Percentiles rank a stretch among this genome's conserved stretches.
These are phyloP conservation scores for Fusarium nanum DNA, from an alignment of 2,329 filamentous ascomycete genomes.

Conservation along the genomic window DNA sequence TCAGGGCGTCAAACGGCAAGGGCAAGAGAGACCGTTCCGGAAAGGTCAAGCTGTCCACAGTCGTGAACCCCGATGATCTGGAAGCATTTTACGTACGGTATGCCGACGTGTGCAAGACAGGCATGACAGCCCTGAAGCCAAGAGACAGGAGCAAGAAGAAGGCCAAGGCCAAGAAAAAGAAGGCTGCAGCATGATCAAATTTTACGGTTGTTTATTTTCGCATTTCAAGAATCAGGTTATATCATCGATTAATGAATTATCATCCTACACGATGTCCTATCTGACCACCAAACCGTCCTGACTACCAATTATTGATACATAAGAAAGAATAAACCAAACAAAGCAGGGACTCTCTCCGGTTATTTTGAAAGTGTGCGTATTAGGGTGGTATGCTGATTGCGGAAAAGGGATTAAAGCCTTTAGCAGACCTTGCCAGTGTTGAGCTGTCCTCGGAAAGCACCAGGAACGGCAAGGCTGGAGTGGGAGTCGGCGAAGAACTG, in stretches of 20 bases:
- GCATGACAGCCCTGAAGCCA: slow-evolving; percentile 92
- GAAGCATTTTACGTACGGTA: slow-evolving; percentile 87
- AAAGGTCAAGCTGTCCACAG: slow-evolving; percentile 82
- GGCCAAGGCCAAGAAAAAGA: slow-evolving; percentile 80
- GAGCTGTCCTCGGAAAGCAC: slow-evolving; percentile 65
- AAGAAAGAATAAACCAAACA: slow-evolving; percentile 2
- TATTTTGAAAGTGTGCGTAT: neutral
- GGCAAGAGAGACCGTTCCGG: slow-evolving; percentile 65
- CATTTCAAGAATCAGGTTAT: slow-evolving; percentile 6
- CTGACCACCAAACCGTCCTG: slow-evolving; percentile 12
- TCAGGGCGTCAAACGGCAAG: slow-evolving; percentile 87
- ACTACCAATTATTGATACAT: slow-evolving; percentile 8
- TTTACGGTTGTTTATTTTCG: neutral
- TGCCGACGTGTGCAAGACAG: slow-evolving; percentile 89
- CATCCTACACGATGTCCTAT: slow-evolving; percentile 17
- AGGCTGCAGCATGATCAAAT: slow-evolving; percentile 48
- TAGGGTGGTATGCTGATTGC: neutral
- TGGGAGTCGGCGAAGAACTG: slow-evolving; percentile 66
- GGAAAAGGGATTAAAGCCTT: neutral
- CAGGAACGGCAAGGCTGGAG: slow-evolving; percentile 60
- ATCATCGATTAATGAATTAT: slow-evolving; percentile 37
- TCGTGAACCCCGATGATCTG: slow-evolving; percentile 80
- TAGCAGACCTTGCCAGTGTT: slow-evolving; percentile 37
- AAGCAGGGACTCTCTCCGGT: neutral
- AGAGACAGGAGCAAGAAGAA: slow-evolving; percentile 90